Evolutionary conservation across 2,329 filamentous ascomycete species (phyloP), one percentile per base, ranked within the genome.

Genomic region (Colletotrichum ledebouriae): DNA sequence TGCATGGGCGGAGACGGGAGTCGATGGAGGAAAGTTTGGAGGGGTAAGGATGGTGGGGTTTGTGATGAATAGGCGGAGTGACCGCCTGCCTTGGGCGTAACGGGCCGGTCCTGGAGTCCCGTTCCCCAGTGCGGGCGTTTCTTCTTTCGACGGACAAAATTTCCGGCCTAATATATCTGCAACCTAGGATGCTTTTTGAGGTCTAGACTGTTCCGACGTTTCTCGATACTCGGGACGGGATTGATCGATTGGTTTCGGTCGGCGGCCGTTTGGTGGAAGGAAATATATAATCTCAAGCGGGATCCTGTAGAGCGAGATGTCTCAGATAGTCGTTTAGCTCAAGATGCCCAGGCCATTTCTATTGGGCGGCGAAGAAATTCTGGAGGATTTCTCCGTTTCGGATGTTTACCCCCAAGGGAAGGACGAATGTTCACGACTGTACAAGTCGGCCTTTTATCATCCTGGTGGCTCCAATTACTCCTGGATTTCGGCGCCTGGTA

Each of bases 1-100:
- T n/a, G 37, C 6, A 34, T 15, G 44, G 29, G 20, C 22, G 13
- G 15, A 41, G 56, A 53, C n/a, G n/a, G 29, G 33, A 55, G 1
- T 55, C n/a, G 22, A 41, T 56, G 17, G 58, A 50, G 34, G 46
- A 34, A 61, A 33, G 34, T 39, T 57, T 15, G 59, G 59, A 56
- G 59, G 47, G 59, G 59, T 62, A 55, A 17, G 12, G 47, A 22
- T 52, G 44, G 46, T 7, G n/a, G 20, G 46, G 25, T 25, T 25
- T 6, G 37, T 34, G 34, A 11, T 46, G 20, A 2, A 13, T 34
- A n/a, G n/a, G 22, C n/a, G 13, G 4, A 1, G 20, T 52, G 49
- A 62, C 59, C 59, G 59, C 59, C 49, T 62, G 47, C 47, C 39
- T 4, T 5, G 11, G 3, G 1, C 3, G 17, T 17, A 17, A 17